Conservation (phyloP, 2,329 filamentous ascomycete genomes). For the Microdochium bolleyi region DNA sequence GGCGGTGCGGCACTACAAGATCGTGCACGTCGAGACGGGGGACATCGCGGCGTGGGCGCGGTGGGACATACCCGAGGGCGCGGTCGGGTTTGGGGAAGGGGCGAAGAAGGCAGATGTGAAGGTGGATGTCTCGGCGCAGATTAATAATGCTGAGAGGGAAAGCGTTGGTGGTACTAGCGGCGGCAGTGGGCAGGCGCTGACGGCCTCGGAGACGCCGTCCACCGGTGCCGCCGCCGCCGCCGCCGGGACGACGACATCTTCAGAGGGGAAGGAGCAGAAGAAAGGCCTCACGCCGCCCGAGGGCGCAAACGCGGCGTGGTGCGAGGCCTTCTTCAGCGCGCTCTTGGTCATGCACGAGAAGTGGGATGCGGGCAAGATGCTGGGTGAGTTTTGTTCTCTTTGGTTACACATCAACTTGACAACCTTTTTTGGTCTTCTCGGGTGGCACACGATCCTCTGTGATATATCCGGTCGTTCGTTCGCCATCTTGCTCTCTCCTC, state of each 20-base stretch:
- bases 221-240: slow-evolving; percentile 3
- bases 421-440: neutral
- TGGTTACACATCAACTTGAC: no score
- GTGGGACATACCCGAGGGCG: slow-evolving; percentile 23
- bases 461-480: no score
- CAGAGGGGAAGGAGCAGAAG: neutral
- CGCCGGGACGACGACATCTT: slow-evolving; percentile 4
- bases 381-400: slow-evolving; percentile 17
- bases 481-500: no score
- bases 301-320: slow-evolving; percentile 20
- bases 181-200: slow-evolving; percentile 6
- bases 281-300: slow-evolving; percentile 12
- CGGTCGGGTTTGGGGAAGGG: neutral
- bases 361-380: slow-evolving; percentile 20
- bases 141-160: no score
- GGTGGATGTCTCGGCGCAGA: slow-evolving; percentile 2
- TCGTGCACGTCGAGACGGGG: slow-evolving; percentile 16
- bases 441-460: no score
- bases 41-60: slow-evolving; percentile 21
- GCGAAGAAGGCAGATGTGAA: neutral
- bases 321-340: slow-evolving; percentile 17
- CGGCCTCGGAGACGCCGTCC: neutral
- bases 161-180: slow-evolving; percentile 4
- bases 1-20: slow-evolving; percentile 21
- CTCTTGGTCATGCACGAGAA: slow-evolving; percentile 16